Evolutionary conservation across 495 filamentous ascomycete genomes (phyloP), one percentile per base, ranked within the genome.

Genomic region (Mycothermus thermophilus): DNA sequence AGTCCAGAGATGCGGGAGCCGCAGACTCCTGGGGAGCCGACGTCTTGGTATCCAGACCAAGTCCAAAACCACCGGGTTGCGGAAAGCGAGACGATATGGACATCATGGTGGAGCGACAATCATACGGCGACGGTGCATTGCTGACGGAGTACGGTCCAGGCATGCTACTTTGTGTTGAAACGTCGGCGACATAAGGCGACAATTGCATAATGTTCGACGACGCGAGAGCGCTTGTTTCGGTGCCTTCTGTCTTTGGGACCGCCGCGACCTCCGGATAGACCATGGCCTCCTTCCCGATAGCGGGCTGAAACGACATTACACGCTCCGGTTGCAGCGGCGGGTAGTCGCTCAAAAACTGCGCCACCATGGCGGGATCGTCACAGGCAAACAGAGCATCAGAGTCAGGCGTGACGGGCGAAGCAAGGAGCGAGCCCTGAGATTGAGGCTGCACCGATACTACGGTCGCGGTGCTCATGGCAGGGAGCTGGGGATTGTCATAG

Each of bases 231-330:
- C 26, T 31, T 4, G 37, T 27, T 2, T 40, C 35, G 16, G 43
- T 45, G 34, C 27, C 38, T 31, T 46, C 44, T 37, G 50, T 62
- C 23, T 46, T 54, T 28, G 44, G 40, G 7, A 32, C 31, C 16
- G 51, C 8, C n/a, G 57, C 34, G 12, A 41, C 31, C 29, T 20
- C 37, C n/a, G 63, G 59, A 37, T 67, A 67, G 17, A 63, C 43
- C 63, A 67, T 66, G 20, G 51, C 58, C 40, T 67, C 62, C 31
- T 52, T 45, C 29, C 46, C 48, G 19, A 53, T 48, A 29, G 50
- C 34, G 25, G 62, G 55, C 38, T 63, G 62, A 15, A 55, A 32
- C n/a, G 46, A 43, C 42, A 51, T 50, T 19, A 47, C 48, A 21
- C 48, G 50, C 4, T 35, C 54, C 27, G 60, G 57, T 37, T 60